Base-by-base conservation (phyloP, 2,329 filamentous ascomycete species). In the Thyridium curvatum region DNA sequence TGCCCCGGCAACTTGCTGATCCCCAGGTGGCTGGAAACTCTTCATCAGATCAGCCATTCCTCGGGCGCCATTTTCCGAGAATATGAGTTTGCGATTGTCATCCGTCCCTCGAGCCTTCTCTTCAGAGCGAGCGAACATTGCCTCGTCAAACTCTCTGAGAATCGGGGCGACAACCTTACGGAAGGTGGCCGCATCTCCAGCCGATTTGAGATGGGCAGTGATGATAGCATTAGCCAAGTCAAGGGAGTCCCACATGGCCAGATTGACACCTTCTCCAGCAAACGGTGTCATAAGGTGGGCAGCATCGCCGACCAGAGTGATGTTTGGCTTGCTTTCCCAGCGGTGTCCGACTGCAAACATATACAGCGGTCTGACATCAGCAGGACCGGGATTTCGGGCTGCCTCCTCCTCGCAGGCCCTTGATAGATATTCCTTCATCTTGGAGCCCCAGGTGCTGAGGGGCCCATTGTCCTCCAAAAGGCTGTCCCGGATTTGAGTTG, bases 181-280 rank as follows among this genome's bases (percentile, higher is more conserved):
- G 21, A 26, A 26, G 21, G 21, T 10, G 10, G 21, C 6, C 21
- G 21, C 21, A 26, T 26, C 21, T 26, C 6, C 21, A 10, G 6
- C 10, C 21, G 21, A 26, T 10, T 26, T 6, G 21, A 6, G 6
- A 10, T 26, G 10, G 21, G 21, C 21, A 26, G 21, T 26, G 21
- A 10, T 10, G 21, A 26, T 26, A 10, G 10, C 21, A 26, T 26
- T 6, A 10, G 58, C 62, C 3, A 77, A 52, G 12, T 67, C 54
- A n/a, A 72, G 45, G 0, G 69, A 60, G 49, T 77, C 72, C 29
- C 56, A 51, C 65, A 77, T 67, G 0, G 65, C 71, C 3, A 66
- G 47, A 44, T 77, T 77, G 28, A 74, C 72, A 1, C 73, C 72
- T 34, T 72, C 71, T 4, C 74, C 73, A 0, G 65, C 65, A 41